A percentile compares a stretch with the other conserved stretches of the same genome.
phyloP scores from a whole-genome alignment of 495 filamentous ascomycete genomes.

The Cenococcum geophilum region DNA sequence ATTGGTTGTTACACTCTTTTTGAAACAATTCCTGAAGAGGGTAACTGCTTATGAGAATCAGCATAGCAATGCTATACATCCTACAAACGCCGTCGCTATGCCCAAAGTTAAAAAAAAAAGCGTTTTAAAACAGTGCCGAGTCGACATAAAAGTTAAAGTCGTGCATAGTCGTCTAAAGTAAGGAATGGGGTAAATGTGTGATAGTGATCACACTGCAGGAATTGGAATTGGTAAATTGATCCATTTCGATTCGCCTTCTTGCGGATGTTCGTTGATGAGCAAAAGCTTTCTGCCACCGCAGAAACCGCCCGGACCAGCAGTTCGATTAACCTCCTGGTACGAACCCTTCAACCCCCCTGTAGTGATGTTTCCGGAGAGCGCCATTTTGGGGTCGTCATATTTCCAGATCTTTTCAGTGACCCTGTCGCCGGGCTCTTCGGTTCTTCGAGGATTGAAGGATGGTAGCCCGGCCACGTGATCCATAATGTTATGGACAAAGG shows the following conservation, averaged over 20 bases:
- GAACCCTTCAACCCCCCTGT: constrained; percentile 9
- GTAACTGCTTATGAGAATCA: no score
- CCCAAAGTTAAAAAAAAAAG: background rate
- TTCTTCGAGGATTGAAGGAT: constrained; percentile 16
- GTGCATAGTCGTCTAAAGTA: no score
- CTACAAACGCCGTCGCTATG: background rate
- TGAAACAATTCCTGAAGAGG: no score
- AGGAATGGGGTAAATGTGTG: no score
- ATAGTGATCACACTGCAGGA: background rate
- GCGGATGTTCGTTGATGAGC: constrained; percentile 23
- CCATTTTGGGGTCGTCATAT: constrained; percentile 19
- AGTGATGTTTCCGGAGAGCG: constrained; percentile 4
- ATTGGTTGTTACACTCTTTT: no score
- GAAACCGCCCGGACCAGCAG: constrained; percentile 24
- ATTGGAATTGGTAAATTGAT: constrained; percentile 12
- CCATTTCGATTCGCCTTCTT: constrained; percentile 24
- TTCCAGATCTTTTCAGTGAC: constrained; percentile 19
- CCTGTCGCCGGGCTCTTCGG: constrained; percentile 18
- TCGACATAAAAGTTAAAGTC: no score
- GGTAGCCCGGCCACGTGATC: constrained; percentile 21
- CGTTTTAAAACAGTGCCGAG: no score
- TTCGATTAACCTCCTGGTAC: constrained; percentile 3
- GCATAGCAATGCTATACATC: no score
- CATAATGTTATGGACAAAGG: constrained; percentile 20
- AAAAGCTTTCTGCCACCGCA: constrained; percentile 24